phyloP scores from a whole-genome alignment of 306 rosid genomes.

The Dalbergia cochinchinensis region DNA sequence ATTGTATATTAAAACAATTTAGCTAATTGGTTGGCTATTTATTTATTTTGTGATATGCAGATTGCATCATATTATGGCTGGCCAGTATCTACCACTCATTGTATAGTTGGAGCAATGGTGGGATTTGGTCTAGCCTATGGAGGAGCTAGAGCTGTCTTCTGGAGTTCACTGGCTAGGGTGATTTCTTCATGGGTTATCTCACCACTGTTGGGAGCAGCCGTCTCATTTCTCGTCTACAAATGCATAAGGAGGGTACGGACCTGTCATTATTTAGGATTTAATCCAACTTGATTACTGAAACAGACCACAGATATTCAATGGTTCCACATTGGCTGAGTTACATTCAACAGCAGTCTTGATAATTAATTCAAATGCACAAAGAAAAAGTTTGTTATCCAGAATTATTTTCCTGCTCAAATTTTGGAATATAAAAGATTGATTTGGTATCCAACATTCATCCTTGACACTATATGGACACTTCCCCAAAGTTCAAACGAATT shows the following conservation, averaged over 20 bases:
- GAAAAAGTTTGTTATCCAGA: background rate
- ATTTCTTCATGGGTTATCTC: constrained; percentile 92
- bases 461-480: background rate
- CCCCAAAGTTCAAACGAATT: background rate
- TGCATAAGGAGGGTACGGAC: constrained; percentile 89
- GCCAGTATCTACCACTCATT: constrained; percentile 99
- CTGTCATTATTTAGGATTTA: background rate
- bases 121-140: constrained; percentile 92
- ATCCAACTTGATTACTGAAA: constrained; percentile 14
- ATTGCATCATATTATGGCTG: constrained; percentile 89
- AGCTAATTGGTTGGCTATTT: constrained; percentile 22
- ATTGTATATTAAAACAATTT: background rate
- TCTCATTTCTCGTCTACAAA: constrained; percentile 91
- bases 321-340: background rate
- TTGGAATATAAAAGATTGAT: background rate
- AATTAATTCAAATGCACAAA: background rate
- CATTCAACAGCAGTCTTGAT: background rate
- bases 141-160: constrained; percentile 89
- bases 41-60: constrained; percentile 56
- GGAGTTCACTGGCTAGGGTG: constrained; percentile 96
- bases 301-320: background rate
- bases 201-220: constrained; percentile 88
- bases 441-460: background rate
- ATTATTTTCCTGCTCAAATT: constrained; percentile 1
- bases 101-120: constrained; percentile 98